Evolutionary conservation across 768 basidiomycete species (phyloP).

Genomic region (Lactarius vividus): DNA sequence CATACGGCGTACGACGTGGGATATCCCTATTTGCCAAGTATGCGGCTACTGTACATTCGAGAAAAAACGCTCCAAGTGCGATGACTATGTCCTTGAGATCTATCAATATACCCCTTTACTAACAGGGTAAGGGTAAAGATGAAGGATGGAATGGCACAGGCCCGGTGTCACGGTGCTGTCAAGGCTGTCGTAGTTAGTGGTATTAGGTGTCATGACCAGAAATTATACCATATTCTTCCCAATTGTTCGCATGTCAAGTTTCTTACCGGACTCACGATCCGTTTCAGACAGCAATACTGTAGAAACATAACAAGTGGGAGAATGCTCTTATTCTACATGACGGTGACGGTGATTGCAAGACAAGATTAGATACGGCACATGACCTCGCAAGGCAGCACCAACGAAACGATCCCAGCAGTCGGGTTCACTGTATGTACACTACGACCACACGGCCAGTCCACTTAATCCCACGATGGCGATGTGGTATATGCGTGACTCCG

Average conservation of each 20-base stretch:
- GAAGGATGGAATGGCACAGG: not conserved
- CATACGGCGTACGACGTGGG: not conserved
- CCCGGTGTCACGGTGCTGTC: not conserved
- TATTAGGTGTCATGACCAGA: not conserved
- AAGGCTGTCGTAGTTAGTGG: not conserved
- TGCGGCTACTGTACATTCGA: not conserved
- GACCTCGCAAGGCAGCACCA: conserved; percentile 14
- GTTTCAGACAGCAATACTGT: not conserved
- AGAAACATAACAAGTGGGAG: conserved; percentile 9
- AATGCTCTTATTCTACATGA: conserved; percentile 26
- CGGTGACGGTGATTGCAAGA: conserved; percentile 24
- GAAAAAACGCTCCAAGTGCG: not conserved
- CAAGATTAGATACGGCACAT: conserved; percentile 24
- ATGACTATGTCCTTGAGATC: not conserved
- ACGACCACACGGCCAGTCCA: not conserved
- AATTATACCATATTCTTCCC: not conserved
- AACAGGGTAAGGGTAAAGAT: not conserved
- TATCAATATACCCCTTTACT: no score
- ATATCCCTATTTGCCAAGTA: not conserved
- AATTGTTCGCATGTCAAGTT: not conserved
- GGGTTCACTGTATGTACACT: not conserved
- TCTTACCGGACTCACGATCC: not conserved
- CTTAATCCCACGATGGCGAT: conserved; percentile 52
- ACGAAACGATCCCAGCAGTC: conserved; percentile 8
- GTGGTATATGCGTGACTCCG: conserved; percentile 46